Evolutionary conservation across 2,329 filamentous ascomycete species (phyloP), one percentile per base, ranked within the genome.

Genomic region (Nothopassalora personata): DNA sequence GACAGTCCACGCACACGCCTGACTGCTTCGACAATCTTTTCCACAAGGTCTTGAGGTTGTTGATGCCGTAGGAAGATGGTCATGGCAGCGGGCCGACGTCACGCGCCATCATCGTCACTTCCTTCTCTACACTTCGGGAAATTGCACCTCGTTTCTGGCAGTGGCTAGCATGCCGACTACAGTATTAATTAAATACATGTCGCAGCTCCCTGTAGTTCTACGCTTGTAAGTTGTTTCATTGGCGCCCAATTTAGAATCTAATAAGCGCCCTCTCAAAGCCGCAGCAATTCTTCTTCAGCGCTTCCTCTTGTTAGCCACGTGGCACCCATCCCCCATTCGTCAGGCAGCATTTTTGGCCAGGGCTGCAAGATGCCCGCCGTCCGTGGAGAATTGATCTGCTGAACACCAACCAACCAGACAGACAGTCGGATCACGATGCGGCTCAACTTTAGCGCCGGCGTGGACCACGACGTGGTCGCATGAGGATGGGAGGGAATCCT

Each of bases 371-470:
- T 39, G 56, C 49, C 31, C 46, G 43, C 31, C 46, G 43, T 54
- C 31, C 54, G 58, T 62, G 58, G 58, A 62, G 61, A 58, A 53
- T 18, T 30, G 31, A 51, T 57, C 58, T 51, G 47, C 56, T 50
- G 59, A 43, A 55, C 57, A 47, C 63, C 64, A 66, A 66, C 65
- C 63, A 66, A 47, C 63, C 64, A 66, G 64, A 64, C 63, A 66
- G 56, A 56, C 57, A 36, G 30, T 33, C 34, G 55, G 34, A 18
- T 48, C 49, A 52, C 53, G 36, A 61, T 66, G 64, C 62, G 64
- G 65, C 67, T 68, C 67, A 66, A 54, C 47, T 46, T 60, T 69
- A 70, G 66, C 69, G 69, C 69, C 69, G 66, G 68, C 67, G 56
- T 57, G 62, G 68, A 64, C 67, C 66, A 68, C 56, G 64, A 55